phyloP scores from a whole-genome alignment of 257 asterid species.

The Euphrasia confusa region DNA sequence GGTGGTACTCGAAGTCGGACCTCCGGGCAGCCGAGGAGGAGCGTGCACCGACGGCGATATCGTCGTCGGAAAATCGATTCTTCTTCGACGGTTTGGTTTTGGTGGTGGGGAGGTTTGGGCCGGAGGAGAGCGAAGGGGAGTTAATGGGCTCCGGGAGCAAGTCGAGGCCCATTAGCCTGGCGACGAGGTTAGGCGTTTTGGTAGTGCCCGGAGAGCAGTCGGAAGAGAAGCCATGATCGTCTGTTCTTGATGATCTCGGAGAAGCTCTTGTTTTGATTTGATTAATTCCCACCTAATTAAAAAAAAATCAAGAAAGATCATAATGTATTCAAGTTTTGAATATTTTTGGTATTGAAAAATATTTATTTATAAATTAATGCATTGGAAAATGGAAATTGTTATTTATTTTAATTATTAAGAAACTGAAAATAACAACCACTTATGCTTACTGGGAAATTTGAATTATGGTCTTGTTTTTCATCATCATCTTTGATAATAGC shows the following conservation, averaged over 20 bases:
- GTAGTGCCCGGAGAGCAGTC: constrained; percentile 54
- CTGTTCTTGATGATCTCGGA: constrained; percentile 33
- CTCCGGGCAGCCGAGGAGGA: constrained; percentile 49
- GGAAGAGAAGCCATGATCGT: constrained; percentile 29
- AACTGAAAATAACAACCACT: not conserved
- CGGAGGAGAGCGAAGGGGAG: constrained; percentile 39
- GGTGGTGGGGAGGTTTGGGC: constrained; percentile 19
- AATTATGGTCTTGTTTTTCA: constrained; percentile 21
- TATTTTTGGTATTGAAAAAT: no score
- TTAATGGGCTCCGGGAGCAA: constrained; percentile 47
- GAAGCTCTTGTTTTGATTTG: constrained; percentile 55
- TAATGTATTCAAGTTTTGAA: not conserved
- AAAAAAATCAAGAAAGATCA: constrained; percentile 17
- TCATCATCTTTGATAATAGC: constrained; percentile 20
- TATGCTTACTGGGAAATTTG: constrained; percentile 56
- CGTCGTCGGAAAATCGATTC: constrained; percentile 34
- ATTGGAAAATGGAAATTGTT: constrained; percentile 34
- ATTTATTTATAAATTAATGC: constrained; percentile 1
- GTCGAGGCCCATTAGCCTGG: constrained; percentile 95
- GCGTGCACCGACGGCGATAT: constrained; percentile 39
- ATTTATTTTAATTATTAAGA: not conserved
- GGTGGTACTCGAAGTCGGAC: constrained; percentile 61
- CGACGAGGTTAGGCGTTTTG: constrained; percentile 77
- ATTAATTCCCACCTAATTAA: constrained; percentile 49
- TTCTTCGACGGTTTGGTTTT: constrained; percentile 18